Conservation (phyloP, 768 basidiomycete genomes). For the Psilocybe cubensis region DNA sequence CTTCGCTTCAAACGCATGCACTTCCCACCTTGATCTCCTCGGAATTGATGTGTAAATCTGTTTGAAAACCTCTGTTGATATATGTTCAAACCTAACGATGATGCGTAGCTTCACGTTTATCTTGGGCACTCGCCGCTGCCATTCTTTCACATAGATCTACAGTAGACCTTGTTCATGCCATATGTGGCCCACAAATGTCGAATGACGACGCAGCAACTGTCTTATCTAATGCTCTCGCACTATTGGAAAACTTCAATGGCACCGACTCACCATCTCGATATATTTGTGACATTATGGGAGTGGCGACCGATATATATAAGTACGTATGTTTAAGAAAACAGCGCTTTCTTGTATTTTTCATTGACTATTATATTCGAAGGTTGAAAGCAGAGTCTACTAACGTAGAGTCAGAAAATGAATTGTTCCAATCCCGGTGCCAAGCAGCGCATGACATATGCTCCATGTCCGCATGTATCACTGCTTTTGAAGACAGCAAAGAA, state of each 20-base stretch:
- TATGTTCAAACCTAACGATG: neutral
- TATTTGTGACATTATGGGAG: constrained; percentile 45
- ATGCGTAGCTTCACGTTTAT: constrained; percentile 16
- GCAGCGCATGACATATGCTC: constrained; percentile 72
- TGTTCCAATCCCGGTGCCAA: constrained; percentile 53
- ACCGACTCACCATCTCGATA: constrained; percentile 36
- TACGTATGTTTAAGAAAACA: constrained; percentile 16
- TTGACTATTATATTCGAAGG: neutral
- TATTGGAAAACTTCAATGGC: constrained; percentile 41
- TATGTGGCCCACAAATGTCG: constrained; percentile 47
- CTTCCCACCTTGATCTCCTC: constrained; percentile 40
- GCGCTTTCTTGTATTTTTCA: neutral
- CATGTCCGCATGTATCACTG: constrained; percentile 57
- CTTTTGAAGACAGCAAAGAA: constrained; percentile 71
- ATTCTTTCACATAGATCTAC: constrained; percentile 56
- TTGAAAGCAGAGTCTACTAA: constrained; percentile 17
- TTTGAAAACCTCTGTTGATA: neutral
- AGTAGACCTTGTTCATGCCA: constrained; percentile 60
- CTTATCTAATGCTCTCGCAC: constrained; percentile 47
- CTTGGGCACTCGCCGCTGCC: constrained; percentile 39
- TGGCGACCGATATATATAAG: constrained; percentile 55
- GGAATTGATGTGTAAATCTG: constrained; percentile 17
- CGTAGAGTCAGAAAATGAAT: constrained; percentile 39
- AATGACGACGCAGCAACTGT: constrained; percentile 47
- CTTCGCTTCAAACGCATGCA: constrained; percentile 44